A percentile compares a stretch with the other conserved stretches of the same genome.
Evolutionary conservation across 768 basidiomycete species (phyloP).

Genomic region (Pisolithus tinctorius): DNA sequence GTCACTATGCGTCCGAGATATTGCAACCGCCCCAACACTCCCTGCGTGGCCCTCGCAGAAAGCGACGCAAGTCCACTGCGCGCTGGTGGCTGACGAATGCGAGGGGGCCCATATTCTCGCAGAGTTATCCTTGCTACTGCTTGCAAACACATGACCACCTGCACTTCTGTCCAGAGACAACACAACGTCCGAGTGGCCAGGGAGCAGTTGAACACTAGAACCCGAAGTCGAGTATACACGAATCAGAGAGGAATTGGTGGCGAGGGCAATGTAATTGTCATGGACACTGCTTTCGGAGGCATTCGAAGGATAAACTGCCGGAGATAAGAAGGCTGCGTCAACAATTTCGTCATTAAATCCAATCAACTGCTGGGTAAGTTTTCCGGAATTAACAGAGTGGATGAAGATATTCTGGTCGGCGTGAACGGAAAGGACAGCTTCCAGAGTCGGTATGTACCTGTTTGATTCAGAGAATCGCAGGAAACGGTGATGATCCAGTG

Average conservation of each 20-base stretch:
- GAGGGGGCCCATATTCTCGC: constrained; percentile 72
- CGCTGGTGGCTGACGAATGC: constrained; percentile 5
- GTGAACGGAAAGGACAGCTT: constrained; percentile 74
- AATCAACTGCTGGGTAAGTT: constrained; percentile 73
- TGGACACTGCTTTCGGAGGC: constrained; percentile 16
- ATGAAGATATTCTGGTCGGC: constrained; percentile 97
- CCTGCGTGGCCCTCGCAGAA: constrained; percentile 92
- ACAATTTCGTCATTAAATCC: constrained; percentile 99
- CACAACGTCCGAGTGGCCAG: constrained; percentile 89
- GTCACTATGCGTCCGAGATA: constrained; percentile 46
- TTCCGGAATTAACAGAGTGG: constrained; percentile 65
- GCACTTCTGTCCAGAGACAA: constrained; percentile 69
- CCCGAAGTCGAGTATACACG: constrained; percentile 75
- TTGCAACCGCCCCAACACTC: constrained; percentile 83
- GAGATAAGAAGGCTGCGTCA: constrained; percentile 73
- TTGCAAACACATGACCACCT: constrained; percentile 70
- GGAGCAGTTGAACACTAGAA: constrained; percentile 78
- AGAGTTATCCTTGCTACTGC: constrained; percentile 88
- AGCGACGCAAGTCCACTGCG: constrained; percentile 60
- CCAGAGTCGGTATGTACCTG: constrained; percentile 64
- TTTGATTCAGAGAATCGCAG: constrained; percentile 11
- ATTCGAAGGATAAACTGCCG: constrained; percentile 23
- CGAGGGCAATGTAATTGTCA: constrained; percentile 82
- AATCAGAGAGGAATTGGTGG: constrained; percentile 96
- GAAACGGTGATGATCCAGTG: constrained; percentile 10